phyloP scores from a whole-genome alignment of 2,329 filamentous ascomycete genomes.

The Talaromyces verruculosus region DNA sequence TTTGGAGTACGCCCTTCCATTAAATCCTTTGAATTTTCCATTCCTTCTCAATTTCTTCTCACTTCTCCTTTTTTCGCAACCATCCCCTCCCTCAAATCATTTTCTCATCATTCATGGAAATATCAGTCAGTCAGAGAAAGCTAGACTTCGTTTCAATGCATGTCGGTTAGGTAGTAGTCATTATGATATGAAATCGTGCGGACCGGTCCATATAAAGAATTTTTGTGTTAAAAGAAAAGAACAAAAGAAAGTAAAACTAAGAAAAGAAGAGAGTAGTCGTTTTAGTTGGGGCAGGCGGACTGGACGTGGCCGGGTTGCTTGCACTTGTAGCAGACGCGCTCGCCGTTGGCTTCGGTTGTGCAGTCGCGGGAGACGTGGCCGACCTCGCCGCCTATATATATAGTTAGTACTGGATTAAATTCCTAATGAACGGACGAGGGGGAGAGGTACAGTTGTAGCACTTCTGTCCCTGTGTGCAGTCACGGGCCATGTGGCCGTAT shows the following conservation, averaged over 20 bases:
- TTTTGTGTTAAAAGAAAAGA: background rate
- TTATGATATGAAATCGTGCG: conserved; percentile 19
- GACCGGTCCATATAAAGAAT: conserved; percentile 10
- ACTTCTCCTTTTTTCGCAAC: conserved; percentile 10
- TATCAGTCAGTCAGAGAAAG: conserved; percentile 9
- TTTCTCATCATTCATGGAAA: background rate
- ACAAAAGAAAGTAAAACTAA: conserved; percentile 15
- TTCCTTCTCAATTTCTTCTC: conserved; percentile 7
- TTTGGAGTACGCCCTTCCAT: background rate
- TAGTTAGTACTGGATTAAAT: conserved; percentile 7
- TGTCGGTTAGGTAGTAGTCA: conserved; percentile 16
- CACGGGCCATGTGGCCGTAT: conserved; percentile 94
- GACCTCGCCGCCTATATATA: conserved; percentile 68
- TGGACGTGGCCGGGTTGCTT: conserved; percentile 86
- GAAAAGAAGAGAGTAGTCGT: conserved; percentile 31
- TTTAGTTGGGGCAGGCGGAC: conserved; percentile 84
- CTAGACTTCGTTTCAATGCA: conserved; percentile 8
- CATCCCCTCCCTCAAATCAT: conserved; percentile 8
- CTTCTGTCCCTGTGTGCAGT: conserved; percentile 98
- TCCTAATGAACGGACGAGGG: background rate
- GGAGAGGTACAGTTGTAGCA: conserved; percentile 87
- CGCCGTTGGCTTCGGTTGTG: conserved; percentile 82
- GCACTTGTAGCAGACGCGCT: conserved; percentile 99
- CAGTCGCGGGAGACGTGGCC: conserved; percentile 96
- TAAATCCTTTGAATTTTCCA: background rate